A percentile compares a stretch with the other conserved stretches of the same genome.
Conservation (phyloP, 2,329 filamentous ascomycete genomes). For the Bretziella fagacearum region DNA sequence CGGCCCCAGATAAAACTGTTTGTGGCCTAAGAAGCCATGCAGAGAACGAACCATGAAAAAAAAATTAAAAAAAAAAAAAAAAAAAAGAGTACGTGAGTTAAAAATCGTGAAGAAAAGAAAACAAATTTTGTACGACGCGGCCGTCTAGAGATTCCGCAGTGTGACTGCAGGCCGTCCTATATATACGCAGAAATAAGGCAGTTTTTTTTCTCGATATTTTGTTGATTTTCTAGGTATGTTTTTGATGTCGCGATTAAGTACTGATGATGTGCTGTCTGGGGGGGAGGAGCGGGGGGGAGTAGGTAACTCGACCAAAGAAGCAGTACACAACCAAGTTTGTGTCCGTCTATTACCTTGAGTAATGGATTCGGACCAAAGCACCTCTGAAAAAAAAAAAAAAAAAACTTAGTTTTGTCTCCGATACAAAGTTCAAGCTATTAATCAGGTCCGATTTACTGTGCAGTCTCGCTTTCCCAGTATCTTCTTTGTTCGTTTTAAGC, state of each 20-base stretch:
- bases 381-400: no score
- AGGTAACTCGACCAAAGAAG: no score
- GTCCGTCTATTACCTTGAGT: no score
- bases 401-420: no score
- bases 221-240: not conserved
- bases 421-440: no score
- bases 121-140: no score
- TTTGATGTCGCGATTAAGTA: not conserved
- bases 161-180: conserved; percentile 1
- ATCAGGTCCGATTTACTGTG: not conserved
- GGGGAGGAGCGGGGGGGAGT: no score
- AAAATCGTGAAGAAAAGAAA: not conserved
- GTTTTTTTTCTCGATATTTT: not conserved
- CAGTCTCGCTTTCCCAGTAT: not conserved
- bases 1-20: not conserved
- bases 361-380: no score
- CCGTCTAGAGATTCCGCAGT: no score
- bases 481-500: conserved; percentile 25
- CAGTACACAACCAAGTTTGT: no score
- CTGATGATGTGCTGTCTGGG: not conserved
- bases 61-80: conserved; percentile 14
- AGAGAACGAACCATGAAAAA: conserved; percentile 14
- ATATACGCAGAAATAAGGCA: conserved; percentile 4
- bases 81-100: no score
- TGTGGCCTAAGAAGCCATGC: not conserved